Conservation (phyloP, 768 basidiomycete genomes). For the Butyriboletus loyo region DNA sequence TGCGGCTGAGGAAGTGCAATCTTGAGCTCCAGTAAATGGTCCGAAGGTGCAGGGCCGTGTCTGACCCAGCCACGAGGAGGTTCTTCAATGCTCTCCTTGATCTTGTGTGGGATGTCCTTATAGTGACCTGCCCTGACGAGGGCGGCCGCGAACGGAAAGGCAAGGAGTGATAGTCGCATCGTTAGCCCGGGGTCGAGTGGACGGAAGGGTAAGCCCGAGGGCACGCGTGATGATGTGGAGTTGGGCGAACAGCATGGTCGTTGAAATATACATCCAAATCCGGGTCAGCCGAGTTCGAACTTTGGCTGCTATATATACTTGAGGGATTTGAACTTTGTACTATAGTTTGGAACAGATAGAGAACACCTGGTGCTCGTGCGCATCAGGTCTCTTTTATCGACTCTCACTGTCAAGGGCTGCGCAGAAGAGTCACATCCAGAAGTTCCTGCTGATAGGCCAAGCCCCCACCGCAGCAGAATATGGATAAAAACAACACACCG, state of each 20-base stretch:
- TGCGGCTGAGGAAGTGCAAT: conserved; percentile 57
- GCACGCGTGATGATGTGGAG: neutral
- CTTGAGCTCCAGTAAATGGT: conserved; percentile 51
- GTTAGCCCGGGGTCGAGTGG: neutral
- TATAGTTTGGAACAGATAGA: neutral
- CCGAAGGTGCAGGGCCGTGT: conserved; percentile 41
- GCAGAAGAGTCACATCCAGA: too few relatives aligned
- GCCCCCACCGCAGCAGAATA: too few relatives aligned
- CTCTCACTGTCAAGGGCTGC: too few relatives aligned
- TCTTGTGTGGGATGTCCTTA: too few relatives aligned
- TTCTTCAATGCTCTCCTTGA: conserved; percentile 46
- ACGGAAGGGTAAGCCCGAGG: neutral
- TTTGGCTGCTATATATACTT: neutral
- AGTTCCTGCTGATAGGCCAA: too few relatives aligned
- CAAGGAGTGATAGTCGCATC: conserved; percentile 12
- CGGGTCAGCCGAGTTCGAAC: neutral
- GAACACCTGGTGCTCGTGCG: neutral
- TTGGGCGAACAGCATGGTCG: neutral
- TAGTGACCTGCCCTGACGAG: conserved; percentile 12
- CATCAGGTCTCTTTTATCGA: too few relatives aligned
- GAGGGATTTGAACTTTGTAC: too few relatives aligned
- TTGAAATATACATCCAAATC: conserved; percentile 10
- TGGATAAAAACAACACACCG: too few relatives aligned
- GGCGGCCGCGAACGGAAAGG: conserved; percentile 8
- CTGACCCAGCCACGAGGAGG: conserved; percentile 53